A percentile compares a stretch with the other conserved stretches of the same genome.
Evolutionary conservation across 768 basidiomycete species (phyloP).

Genomic region (Mycena rosella): DNA sequence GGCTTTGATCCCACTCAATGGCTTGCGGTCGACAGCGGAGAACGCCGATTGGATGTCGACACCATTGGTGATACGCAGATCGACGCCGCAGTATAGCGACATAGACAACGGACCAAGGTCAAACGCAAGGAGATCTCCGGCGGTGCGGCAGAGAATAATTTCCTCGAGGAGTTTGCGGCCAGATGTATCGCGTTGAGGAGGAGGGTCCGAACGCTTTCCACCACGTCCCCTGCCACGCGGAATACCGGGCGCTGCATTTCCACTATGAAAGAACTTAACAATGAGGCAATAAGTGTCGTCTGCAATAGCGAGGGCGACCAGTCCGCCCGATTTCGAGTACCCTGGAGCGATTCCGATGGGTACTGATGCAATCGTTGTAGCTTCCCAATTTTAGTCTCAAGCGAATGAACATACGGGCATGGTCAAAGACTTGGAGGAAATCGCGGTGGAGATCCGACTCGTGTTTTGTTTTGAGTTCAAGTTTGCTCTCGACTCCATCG

Average conservation of each 20-base stretch:
- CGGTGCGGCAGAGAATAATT: constrained; percentile 58
- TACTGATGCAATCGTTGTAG: background rate
- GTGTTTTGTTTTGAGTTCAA: constrained; percentile 41
- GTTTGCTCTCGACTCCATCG: constrained; percentile 44
- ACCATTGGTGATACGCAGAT: constrained; percentile 60
- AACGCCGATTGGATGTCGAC: constrained; percentile 71
- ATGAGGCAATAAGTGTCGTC: constrained; percentile 49
- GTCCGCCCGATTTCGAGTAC: constrained; percentile 55
- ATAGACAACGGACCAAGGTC: constrained; percentile 65
- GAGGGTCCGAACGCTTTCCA: background rate
- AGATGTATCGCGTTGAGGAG: constrained; percentile 30
- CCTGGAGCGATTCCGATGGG: constrained; percentile 67
- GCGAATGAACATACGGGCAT: constrained; percentile 36
- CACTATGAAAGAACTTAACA: constrained; percentile 33
- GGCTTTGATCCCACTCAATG: constrained; percentile 55
- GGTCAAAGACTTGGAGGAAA: constrained; percentile 48
- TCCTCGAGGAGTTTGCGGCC: constrained; percentile 52
- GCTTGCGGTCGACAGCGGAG: constrained; percentile 53
- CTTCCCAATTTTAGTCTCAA: too few relatives aligned
- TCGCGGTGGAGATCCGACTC: constrained; percentile 43
- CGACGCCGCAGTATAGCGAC: constrained; percentile 58
- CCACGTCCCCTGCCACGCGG: constrained; percentile 23
- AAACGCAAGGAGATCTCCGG: constrained; percentile 64
- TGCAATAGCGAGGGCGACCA: constrained; percentile 62
- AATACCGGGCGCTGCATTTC: constrained; percentile 36